Evolutionary conservation across 495 filamentous ascomycete species (phyloP).

Genomic region (Ascodesmis nigricans): DNA sequence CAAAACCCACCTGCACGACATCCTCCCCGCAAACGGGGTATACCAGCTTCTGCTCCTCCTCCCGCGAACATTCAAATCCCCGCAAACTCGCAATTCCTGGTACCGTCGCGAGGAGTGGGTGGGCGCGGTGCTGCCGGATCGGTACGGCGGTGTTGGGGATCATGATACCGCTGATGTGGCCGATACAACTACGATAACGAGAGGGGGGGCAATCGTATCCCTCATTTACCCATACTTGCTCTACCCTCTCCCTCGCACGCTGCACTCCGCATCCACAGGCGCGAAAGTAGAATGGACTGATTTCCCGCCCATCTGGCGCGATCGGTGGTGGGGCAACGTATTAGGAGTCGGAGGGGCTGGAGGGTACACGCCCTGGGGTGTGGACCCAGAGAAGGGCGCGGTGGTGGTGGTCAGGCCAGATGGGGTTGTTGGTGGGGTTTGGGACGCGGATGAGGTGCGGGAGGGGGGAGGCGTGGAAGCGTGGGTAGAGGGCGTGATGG

Average conservation of each 20-base stretch:
- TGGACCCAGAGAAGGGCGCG: constrained; percentile 27
- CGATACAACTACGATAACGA: too few relatives aligned
- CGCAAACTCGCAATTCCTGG: constrained; percentile 23
- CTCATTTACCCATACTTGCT: too few relatives aligned
- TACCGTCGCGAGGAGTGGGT: too few relatives aligned
- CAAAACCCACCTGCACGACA: constrained; percentile 27
- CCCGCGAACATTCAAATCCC: constrained; percentile 10
- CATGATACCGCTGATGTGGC: too few relatives aligned
- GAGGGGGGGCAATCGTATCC: too few relatives aligned
- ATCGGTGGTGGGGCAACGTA: constrained; percentile 8
- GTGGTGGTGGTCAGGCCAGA: constrained; percentile 44
- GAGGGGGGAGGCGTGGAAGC: constrained; percentile 3
- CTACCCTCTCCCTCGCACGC: too few relatives aligned
- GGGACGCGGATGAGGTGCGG: constrained; percentile 33
- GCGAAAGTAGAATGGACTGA: constrained; percentile 10
- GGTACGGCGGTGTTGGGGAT: too few relatives aligned
- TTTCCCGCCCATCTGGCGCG: constrained; percentile 5
- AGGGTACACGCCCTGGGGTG: constrained; percentile 10
- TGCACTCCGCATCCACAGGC: too few relatives aligned
- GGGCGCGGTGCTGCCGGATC: too few relatives aligned
- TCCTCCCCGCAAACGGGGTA: constrained; percentile 25
- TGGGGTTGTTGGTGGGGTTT: constrained; percentile 41
- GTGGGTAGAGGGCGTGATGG: too few relatives aligned
- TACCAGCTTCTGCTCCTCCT: constrained; percentile 27
- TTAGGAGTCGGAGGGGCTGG: constrained; percentile 3